Base-by-base conservation (phyloP, 2,329 filamentous ascomycete species). In the Sporothrix sp. region DNA sequence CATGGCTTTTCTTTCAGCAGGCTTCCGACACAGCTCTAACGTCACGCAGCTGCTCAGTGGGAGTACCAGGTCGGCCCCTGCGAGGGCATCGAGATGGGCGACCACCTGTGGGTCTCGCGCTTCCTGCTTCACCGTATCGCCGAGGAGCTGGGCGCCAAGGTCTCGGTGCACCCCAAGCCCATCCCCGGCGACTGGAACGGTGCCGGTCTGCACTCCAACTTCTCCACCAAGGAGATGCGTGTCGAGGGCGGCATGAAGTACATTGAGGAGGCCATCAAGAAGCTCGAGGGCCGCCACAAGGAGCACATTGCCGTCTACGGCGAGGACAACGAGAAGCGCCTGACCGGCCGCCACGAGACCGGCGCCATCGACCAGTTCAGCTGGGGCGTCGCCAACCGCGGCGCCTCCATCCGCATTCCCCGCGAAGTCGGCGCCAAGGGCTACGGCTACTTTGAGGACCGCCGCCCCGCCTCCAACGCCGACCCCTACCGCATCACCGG, bases 111-210 rank as follows among this genome's bases (percentile, higher is more conserved):
- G 93, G 76, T 95, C 63, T 86, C 87, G 58, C 85, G 87, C 58
- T 94, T 89, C 80, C 76, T 94, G 62, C 85, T 94, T 58, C 79
- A 54, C 57, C 57, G 57, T 27, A 86, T 97, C 54, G 87, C 91
- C 49, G 93, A 98, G 70, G 91, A 97, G 65, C 96, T 96, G 64
- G 93, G 91, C 63, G 90, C 85, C 70, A 90, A 90, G 79, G 90
- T 97, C 58, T 94, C 91, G 35, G 84, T 96, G 68, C 81, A 90
- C 65, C 93, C 93, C 66, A 98, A 98, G 82, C 91, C 91, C 59
- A 90, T 97, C 59, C 81, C 83, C 53, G 91, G 91, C 64, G 65
- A 94, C 75, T 97, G 93, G 91, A 97, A 97, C 76, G 93, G 91
- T 47, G 60, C 59, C 27, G 64, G 65, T 54, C 81, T 88, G 48